Conservation (phyloP, 2,329 filamentous ascomycete species). For the Sporothrix luriei region DNA sequence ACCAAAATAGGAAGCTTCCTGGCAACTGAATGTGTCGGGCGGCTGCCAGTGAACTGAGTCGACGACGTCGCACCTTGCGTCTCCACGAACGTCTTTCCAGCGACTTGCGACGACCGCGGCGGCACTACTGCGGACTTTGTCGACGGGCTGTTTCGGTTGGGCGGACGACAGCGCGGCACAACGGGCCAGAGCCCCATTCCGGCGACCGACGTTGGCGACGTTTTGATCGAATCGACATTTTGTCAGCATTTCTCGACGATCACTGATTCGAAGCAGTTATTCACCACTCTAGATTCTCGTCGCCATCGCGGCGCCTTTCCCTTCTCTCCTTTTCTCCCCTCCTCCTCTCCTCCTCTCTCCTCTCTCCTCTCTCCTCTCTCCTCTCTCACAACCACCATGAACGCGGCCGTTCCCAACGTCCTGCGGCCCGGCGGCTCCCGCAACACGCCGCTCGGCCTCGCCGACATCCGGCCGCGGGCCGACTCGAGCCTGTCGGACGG, state of each 20-base stretch:
- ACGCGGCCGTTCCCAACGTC: constrained; percentile 57
- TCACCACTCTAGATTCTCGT: background rate
- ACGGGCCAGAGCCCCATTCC: constrained; percentile 21
- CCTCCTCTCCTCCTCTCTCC: background rate
- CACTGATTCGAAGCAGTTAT: background rate
- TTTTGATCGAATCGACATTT: background rate
- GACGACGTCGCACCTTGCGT: constrained; percentile 21
- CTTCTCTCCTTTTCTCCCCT: background rate
- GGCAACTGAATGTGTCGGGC: constrained; percentile 19
- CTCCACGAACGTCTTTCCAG: background rate
- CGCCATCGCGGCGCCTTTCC: background rate
- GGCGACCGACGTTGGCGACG: constrained; percentile 9
- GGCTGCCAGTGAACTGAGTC: constrained; percentile 7
- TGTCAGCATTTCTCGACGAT: background rate
- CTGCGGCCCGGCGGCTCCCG: constrained; percentile 65
- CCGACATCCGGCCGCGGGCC: constrained; percentile 85
- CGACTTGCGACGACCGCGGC: background rate
- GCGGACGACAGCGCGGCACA: constrained; percentile 7
- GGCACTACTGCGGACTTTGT: background rate
- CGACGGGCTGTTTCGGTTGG: constrained; percentile 2
- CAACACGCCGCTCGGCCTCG: constrained; percentile 86
- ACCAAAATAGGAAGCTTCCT: constrained; percentile 28
- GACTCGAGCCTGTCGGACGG: constrained; percentile 79
- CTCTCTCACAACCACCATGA: constrained; percentile 28
- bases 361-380: background rate